phyloP scores from a whole-genome alignment of 2,329 filamentous ascomycete species.

The Tolypocladium endophyticum region DNA sequence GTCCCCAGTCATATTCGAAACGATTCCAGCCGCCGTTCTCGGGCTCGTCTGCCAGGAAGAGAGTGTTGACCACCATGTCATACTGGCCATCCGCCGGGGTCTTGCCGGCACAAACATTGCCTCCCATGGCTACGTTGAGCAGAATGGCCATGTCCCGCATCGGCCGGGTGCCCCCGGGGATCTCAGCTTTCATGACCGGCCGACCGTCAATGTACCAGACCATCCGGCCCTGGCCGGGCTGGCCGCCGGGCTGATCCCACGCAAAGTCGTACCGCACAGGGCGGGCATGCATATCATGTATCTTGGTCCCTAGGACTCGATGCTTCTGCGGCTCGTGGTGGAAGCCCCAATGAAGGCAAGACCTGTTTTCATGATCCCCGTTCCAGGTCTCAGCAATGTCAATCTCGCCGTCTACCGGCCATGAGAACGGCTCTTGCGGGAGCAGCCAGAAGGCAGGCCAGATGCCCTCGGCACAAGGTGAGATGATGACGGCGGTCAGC shows the following conservation, averaged over 20 bases:
- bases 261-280: conserved; percentile 44
- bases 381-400: conserved; percentile 55
- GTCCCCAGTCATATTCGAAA: conserved; percentile 41
- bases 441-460: conserved; percentile 55
- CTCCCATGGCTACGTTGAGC: conserved; percentile 53
- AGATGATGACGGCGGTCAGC: conserved; percentile 37
- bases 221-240: conserved; percentile 33
- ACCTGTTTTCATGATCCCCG: conserved; percentile 41
- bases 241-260: conserved; percentile 38
- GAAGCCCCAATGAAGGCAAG: conserved; percentile 50
- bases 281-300: conserved; percentile 35
- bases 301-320: conserved; percentile 38
- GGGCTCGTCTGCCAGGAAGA: conserved; percentile 42
- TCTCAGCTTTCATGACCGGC: conserved; percentile 44
- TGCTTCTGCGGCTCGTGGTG: conserved; percentile 46
- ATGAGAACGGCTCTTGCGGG: conserved; percentile 44
- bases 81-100: conserved; percentile 41
- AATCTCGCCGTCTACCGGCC: conserved; percentile 49
- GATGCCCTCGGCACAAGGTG: conserved; percentile 44
- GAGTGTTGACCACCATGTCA: conserved; percentile 42
- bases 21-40: conserved; percentile 40
- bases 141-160: conserved; percentile 46
- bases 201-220: conserved; percentile 50
- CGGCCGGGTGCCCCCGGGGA: conserved; percentile 40
- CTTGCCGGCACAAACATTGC: conserved; percentile 44